phyloP scores from a whole-genome alignment of 495 filamentous ascomycete species.

The Talaromyces nanjingensis region DNA sequence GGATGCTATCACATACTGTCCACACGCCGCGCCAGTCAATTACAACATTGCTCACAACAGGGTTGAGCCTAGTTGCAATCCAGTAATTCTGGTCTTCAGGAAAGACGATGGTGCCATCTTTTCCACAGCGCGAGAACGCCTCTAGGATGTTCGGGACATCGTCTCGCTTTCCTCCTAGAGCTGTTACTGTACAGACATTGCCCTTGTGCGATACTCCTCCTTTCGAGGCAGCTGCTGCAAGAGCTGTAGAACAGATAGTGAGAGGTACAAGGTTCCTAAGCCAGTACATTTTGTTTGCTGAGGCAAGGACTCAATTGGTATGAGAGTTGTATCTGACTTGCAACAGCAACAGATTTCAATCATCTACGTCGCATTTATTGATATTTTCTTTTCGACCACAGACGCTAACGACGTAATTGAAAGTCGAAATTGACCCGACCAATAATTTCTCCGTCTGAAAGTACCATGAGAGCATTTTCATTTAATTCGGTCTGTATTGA shows the following conservation, averaged over 20 bases:
- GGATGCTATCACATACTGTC: constrained; percentile 25
- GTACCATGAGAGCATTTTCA: background rate
- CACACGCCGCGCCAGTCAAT: constrained; percentile 44
- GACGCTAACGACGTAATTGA: background rate
- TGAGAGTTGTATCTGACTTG: background rate
- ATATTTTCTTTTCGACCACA: background rate
- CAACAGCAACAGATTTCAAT: background rate
- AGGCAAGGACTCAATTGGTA: background rate
- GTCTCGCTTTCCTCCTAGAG: constrained; percentile 24
- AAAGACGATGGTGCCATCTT: constrained; percentile 46
- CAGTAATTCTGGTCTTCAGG: constrained; percentile 42
- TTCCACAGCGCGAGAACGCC: constrained; percentile 43
- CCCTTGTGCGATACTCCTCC: background rate
- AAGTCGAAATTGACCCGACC: background rate
- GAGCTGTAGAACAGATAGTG: background rate
- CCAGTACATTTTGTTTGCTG: constrained; percentile 2
- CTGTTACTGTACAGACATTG: constrained; percentile 23
- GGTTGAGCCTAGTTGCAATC: constrained; percentile 43
- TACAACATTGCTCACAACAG: constrained; percentile 34
- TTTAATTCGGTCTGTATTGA: background rate
- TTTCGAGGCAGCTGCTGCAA: constrained; percentile 1
- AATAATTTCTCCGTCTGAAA: background rate
- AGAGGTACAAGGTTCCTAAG: background rate
- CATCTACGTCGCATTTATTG: background rate
- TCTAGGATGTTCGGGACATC: constrained; percentile 44